These are phyloP conservation scores for Pseudophaeomoniella oleicola DNA, from an alignment of 2,329 filamentous ascomycete genomes.

Conservation along the genomic window DNA sequence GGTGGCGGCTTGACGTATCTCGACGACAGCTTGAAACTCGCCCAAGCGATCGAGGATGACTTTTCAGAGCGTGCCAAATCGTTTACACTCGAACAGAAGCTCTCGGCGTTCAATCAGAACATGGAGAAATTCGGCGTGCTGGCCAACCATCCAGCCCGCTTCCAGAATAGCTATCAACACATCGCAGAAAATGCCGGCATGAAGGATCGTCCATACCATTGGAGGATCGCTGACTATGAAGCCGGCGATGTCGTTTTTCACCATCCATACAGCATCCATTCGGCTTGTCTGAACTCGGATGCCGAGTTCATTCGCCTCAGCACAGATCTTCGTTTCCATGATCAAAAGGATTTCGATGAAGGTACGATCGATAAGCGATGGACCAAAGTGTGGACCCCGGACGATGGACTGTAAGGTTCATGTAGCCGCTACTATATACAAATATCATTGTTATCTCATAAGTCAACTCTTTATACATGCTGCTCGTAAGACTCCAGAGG, in stretches of 20 bases:
- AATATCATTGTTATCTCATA: too few relatives aligned
- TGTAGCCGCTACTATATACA: too few relatives aligned
- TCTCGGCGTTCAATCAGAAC: constrained; percentile 17
- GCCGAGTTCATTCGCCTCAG: background rate
- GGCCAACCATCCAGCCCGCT: constrained; percentile 11
- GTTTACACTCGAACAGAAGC: constrained; percentile 18
- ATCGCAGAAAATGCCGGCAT: constrained; percentile 3
- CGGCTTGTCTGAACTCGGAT: background rate
- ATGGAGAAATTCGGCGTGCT: constrained; percentile 16
- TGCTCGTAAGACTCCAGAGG: too few relatives aligned
- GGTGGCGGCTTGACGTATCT: constrained; percentile 30
- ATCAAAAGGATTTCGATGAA: too few relatives aligned
- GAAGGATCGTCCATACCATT: constrained; percentile 8
- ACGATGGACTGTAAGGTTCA: too few relatives aligned
- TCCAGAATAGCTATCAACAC: constrained; percentile 7
- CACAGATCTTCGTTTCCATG: background rate
- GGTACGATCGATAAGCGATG: too few relatives aligned
- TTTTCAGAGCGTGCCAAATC: constrained; percentile 15
- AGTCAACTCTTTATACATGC: too few relatives aligned
- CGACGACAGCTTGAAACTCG: constrained; percentile 20
- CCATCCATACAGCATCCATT: constrained; percentile 5
- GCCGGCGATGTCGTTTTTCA: constrained; percentile 29
- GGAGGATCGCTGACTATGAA: constrained; percentile 22
- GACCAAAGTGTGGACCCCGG: too few relatives aligned
- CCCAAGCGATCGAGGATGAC: constrained; percentile 22